Evolutionary conservation across 148 eudicot species (phyloP), one percentile per base, ranked within the genome.

Genomic region (Chenopodium formosanum): DNA sequence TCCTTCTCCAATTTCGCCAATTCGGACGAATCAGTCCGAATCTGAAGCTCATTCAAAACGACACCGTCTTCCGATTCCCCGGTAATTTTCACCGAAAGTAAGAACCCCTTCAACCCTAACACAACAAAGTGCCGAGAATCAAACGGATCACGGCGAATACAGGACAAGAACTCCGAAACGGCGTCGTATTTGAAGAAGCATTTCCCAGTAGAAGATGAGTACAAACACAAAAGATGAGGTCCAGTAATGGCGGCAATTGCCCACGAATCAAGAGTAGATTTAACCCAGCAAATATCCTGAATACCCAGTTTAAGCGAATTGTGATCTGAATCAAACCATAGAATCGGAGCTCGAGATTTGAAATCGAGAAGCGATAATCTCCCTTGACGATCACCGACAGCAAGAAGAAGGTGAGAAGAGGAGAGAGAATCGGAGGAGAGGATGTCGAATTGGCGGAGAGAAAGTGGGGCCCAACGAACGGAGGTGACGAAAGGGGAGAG

Each of bases 261-360:
- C 91, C 92, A 94, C 11, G 88, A 40, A 65, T 96, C 97, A 9
- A 87, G 62, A 10, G 88, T 78, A 31, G 91, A 81, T 79, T 89
- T 95, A 86, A 96, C 88, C 99, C 99, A 96, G 79, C 91, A 90
- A 47, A 96, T 84, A 62, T 96, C 99, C 79, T 96, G 99, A 47
- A 96, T 83, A 1, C 99, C 99, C 1, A 87, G 80, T 72, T 94
- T 91, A 14, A 83, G 60, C 9, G 82, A 22, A 53, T 73, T 73
- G 4, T 53, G 23, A 11, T 70, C 77, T 6, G 89, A 25, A 11
- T 91, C 91, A 66, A 91, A 88, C 87, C 89, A 89, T 16, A 92
- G 75, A 8, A 89, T 23, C 7, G 91, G 88, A 4, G 92, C 82
- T 17, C 83, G 84, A 10, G 85, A 82, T 16, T 89, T 89, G 77